Conservation (phyloP, 306 rosid genomes). For the Malus fusca region DNA sequence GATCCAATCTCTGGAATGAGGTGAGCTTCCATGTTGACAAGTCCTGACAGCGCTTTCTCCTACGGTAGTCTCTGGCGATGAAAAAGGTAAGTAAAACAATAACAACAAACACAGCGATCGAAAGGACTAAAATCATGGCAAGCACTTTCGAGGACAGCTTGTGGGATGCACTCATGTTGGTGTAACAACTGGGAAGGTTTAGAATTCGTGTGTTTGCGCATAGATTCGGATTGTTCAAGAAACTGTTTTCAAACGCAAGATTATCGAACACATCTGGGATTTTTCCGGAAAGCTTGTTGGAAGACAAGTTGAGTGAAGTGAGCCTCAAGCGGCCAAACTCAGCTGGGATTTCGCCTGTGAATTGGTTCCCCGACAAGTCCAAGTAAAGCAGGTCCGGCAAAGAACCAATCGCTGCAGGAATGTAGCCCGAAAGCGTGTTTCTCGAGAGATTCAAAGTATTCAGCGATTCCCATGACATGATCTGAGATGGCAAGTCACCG, state of each 20-base stretch:
- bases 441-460: constrained; percentile 47
- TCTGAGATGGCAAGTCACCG: constrained; percentile 52
- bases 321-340: constrained; percentile 44
- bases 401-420: constrained; percentile 43
- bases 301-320: constrained; percentile 67
- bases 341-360: constrained; percentile 69
- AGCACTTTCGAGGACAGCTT: constrained; percentile 34
- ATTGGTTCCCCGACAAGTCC: constrained; percentile 61
- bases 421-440: constrained; percentile 59
- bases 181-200: constrained; percentile 39
- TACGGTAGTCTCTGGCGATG: constrained; percentile 15
- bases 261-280: constrained; percentile 59
- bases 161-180: constrained; percentile 17
- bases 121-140: constrained; percentile 31
- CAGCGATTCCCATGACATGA: constrained; percentile 57
- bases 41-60: constrained; percentile 28
- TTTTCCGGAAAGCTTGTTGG: constrained; percentile 59
- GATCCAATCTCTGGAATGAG: constrained; percentile 66
- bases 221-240: constrained; percentile 57
- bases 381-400: constrained; percentile 49
- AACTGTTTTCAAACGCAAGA: constrained; percentile 53
- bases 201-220: constrained; percentile 34
- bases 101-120: constrained; percentile 16
- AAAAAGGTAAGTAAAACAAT: constrained; percentile 21
- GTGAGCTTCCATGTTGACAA: constrained; percentile 65